Base-by-base conservation (phyloP, 2,329 filamentous ascomycete genomes). In the Stachybotrys echinatus region DNA sequence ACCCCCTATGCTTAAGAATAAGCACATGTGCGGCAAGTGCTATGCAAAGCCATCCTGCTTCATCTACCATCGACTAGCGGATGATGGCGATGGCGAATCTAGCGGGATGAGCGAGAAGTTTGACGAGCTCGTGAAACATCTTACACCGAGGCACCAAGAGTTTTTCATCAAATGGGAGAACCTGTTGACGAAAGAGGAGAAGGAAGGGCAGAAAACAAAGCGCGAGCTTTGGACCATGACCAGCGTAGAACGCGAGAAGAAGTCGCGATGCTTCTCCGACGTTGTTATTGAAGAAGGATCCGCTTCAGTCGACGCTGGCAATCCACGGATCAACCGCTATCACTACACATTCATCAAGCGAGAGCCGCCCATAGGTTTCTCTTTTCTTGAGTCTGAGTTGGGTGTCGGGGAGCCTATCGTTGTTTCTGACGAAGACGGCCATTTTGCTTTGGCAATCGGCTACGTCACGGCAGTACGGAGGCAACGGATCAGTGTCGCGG, bases 81-180 rank as follows among this genome's bases (percentile, higher is more conserved):
- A 99, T 60, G 79, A 88, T 60, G 94, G 94, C 3, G 80, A 87
- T 50, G 87, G 85, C 5, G 88, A 94, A 55, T 84, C 84, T 0
- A 92, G 92, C 55, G 90, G 88, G 18, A 81, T 96, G 65, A 83
- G 86, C 43, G 81, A 86, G 23, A 88, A 88, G 58, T 99, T 96
- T 61, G 83, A 89, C 47, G 88, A 94, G 54, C 74, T 90, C 6
- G 85, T 95, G 47, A 78, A 79, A 52, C 87, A 95, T 62, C 75
- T 96, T n/a, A 88, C 81, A 6, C 77, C 85, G 2, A 74, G 71
- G 0, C 88, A 96, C 61, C 83, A 83, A 56, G 80, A 84, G 0
- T 99, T 97, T 66, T 96, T 99, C 68, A 77, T 88, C 54, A 96
- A 94, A 64, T 99, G 94, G 94, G 94, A 99, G 66, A 80, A 86